These are phyloP conservation scores for Trichoderma sp. DNA, from an alignment of 2,329 filamentous ascomycete genomes.

Conservation along the genomic window DNA sequence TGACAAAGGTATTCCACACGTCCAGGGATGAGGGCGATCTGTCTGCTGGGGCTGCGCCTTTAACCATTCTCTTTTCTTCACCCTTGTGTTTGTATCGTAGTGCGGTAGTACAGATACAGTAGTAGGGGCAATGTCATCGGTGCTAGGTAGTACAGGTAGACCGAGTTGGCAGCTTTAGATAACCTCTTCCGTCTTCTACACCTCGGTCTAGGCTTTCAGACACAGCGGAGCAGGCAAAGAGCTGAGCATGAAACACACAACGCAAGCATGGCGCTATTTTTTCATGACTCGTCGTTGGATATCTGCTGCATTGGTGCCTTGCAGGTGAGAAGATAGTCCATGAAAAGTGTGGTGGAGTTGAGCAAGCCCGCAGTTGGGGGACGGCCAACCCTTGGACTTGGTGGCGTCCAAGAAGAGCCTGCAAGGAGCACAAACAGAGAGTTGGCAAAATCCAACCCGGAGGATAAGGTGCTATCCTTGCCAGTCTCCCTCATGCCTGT, in stretches of 20 bases:
- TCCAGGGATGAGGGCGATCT: slow-evolving; percentile 11
- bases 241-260: background rate
- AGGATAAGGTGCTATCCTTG: background rate
- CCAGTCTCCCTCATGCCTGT: background rate
- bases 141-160: background rate
- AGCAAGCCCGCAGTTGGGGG: background rate
- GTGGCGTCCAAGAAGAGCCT: background rate
- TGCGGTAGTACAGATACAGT: background rate
- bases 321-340: background rate
- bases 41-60: background rate
- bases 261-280: background rate
- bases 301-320: background rate
- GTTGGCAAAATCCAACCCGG: background rate
- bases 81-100: background rate
- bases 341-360: slow-evolving; percentile 6
- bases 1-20: slow-evolving; percentile 15
- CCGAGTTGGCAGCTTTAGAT: background rate
- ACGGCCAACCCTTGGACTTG: background rate
- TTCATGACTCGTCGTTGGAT: slow-evolving; percentile 1
- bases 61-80: background rate
- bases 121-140: background rate
- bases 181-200: background rate
- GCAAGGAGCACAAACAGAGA: background rate
- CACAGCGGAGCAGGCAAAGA: background rate
- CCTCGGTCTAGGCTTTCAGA: background rate